Evolutionary conservation across 2,329 filamentous ascomycete species (phyloP).

Genomic region (Pezicula radicicola): DNA sequence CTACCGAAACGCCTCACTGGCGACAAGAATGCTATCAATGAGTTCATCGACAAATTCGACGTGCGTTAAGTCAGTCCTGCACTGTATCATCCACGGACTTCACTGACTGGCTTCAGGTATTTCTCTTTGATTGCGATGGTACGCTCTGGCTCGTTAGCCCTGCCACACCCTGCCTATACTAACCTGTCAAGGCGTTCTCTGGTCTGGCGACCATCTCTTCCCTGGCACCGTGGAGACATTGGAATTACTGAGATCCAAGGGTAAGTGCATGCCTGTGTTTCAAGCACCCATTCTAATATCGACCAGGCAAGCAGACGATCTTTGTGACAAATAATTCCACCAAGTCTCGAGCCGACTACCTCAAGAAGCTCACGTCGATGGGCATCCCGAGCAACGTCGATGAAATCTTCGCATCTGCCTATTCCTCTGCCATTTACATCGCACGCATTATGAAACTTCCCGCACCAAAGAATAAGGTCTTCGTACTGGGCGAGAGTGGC

Average conservation of each 20-base stretch:
- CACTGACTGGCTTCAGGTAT: constrained; percentile 56
- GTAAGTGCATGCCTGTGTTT: constrained; percentile 41
- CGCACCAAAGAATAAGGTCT: constrained; percentile 84
- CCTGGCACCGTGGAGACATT: constrained; percentile 83
- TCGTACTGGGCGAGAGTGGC: constrained; percentile 85
- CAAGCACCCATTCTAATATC: constrained; percentile 7
- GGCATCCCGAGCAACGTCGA: constrained; percentile 78
- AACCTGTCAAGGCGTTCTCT: constrained; percentile 71
- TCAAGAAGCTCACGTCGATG: constrained; percentile 80
- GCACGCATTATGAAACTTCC: constrained; percentile 83
- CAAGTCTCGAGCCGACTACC: constrained; percentile 89
- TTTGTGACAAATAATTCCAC: constrained; percentile 99
- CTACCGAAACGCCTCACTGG: constrained; percentile 70
- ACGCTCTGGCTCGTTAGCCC: constrained; percentile 26
- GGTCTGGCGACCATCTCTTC: constrained; percentile 92
- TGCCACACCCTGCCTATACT: constrained; percentile 9
- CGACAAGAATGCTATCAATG: constrained; percentile 70
- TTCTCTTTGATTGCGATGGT: constrained; percentile 98
- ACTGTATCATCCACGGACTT: constrained; percentile 4
- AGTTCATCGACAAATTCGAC: constrained; percentile 89
- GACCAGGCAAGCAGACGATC: constrained; percentile 79
- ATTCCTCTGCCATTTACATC: constrained; percentile 95
- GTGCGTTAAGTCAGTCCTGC: constrained; percentile 52
- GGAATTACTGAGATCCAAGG: constrained; percentile 76
- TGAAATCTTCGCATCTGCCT: constrained; percentile 90